Conservation (phyloP, 768 basidiomycete species). For the Hydnomerulius pinastri region DNA sequence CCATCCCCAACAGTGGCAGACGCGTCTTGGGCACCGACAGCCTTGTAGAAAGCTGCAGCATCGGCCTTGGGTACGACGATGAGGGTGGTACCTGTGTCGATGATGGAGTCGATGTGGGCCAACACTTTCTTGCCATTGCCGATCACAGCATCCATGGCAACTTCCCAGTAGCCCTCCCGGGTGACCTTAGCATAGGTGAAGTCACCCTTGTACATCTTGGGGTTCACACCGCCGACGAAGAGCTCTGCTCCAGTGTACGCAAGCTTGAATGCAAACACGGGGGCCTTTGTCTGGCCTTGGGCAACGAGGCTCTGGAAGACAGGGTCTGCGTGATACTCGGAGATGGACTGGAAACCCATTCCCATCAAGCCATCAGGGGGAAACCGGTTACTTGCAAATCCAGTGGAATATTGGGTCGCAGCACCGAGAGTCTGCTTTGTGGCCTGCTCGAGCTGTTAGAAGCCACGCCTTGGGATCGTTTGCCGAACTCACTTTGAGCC, state of each 20-base stretch:
- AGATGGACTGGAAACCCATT: conserved; percentile 42
- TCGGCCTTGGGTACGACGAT: neutral
- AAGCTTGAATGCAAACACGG: conserved; percentile 50
- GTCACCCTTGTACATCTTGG: neutral
- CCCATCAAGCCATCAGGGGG: conserved; percentile 27
- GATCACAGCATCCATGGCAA: neutral
- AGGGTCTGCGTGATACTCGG: conserved; percentile 35
- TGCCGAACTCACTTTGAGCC: neutral
- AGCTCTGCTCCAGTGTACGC: conserved; percentile 42
- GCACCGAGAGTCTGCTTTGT: conserved; percentile 1
- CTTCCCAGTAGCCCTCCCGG: conserved; percentile 1
- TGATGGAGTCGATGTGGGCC: neutral
- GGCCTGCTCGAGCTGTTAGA: neutral
- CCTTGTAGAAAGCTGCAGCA: conserved; percentile 21
- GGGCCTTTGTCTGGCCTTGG: conserved; percentile 31
- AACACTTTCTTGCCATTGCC: neutral
- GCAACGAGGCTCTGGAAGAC: conserved; percentile 43
- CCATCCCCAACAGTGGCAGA: conserved; percentile 18
- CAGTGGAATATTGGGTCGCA: neutral
- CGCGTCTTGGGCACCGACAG: conserved; percentile 23
- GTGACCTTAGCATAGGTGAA: no score
- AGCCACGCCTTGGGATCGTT: neutral
- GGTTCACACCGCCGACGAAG: conserved; percentile 50
- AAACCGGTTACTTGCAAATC: neutral
- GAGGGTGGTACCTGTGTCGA: conserved; percentile 12